phyloP scores from a whole-genome alignment of 1,139 yeast species.

The Zygoascus meyerae region DNA sequence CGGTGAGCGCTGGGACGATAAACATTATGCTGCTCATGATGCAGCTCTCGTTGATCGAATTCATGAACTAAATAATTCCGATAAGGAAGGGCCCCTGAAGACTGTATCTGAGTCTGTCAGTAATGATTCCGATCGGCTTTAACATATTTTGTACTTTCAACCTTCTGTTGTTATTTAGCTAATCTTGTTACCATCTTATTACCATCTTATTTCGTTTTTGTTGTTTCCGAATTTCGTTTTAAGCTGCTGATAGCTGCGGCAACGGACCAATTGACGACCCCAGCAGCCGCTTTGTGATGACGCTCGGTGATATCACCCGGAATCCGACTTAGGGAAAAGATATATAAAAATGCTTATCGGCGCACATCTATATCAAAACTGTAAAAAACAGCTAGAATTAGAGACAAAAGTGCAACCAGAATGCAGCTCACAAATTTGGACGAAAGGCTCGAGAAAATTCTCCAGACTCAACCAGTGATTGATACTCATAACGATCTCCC shows the following conservation, averaged over 20 bases:
- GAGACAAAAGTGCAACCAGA: background rate
- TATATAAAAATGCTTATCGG: background rate
- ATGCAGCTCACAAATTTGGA: constrained; percentile 8
- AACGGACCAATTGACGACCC: too few species aligned
- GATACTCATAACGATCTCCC: constrained; percentile 21
- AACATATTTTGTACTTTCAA: too few species aligned
- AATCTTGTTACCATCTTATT: too few species aligned
- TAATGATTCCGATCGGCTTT: too few species aligned
- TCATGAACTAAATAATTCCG: constrained; percentile 3
- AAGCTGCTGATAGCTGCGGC: too few species aligned
- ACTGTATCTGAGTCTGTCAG: too few species aligned
- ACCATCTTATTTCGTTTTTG: too few species aligned
- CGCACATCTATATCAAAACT: background rate
- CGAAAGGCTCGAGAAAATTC: constrained; percentile 1
- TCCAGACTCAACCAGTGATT: constrained; percentile 14
- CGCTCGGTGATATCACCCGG: background rate
- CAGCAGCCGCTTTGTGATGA: background rate
- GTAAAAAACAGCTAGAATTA: background rate
- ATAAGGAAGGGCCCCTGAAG: background rate
- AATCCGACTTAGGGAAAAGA: background rate
- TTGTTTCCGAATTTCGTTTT: too few species aligned
- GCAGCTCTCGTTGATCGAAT: background rate
- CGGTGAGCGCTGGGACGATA: constrained; percentile 24
- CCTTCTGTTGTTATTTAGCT: too few species aligned
- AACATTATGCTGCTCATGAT: constrained; percentile 9